These are phyloP conservation scores for Pseudomonodictys pantanalensis DNA, from an alignment of 495 filamentous ascomycete genomes.

Conservation along the genomic window DNA sequence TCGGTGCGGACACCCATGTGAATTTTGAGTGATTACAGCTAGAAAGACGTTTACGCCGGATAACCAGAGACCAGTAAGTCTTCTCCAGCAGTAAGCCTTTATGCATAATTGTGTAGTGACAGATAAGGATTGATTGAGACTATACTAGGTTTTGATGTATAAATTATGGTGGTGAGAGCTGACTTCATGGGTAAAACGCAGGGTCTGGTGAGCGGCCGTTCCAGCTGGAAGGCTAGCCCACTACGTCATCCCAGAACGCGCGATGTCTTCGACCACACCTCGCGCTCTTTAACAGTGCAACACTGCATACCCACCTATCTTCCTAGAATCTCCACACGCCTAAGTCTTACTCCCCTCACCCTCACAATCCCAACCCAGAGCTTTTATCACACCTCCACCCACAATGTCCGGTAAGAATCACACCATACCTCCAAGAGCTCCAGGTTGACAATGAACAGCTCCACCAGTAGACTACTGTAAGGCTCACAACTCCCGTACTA, in stretches of 20 bases:
- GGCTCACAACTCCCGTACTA: neutral
- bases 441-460: slow-evolving; percentile 26
- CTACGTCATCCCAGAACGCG: neutral
- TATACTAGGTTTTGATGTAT: too few relatives aligned
- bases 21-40: too few relatives aligned
- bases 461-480: slow-evolving; percentile 37
- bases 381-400: neutral
- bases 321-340: neutral
- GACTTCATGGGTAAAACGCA: too few relatives aligned
- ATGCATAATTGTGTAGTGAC: too few relatives aligned
- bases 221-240: neutral
- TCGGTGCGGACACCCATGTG: too few relatives aligned
- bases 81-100: too few relatives aligned
- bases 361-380: neutral
- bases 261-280: neutral
- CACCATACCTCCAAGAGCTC: neutral
- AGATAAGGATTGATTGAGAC: too few relatives aligned
- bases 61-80: too few relatives aligned
- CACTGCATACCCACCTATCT: neutral
- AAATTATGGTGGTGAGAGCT: too few relatives aligned
- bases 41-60: too few relatives aligned
- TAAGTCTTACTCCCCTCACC: neutral
- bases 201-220: too few relatives aligned
- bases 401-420: slow-evolving; percentile 22
- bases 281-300: neutral